Evolutionary conservation across 768 basidiomycete genomes (phyloP).

Genomic region (Termitomyces sp.): DNA sequence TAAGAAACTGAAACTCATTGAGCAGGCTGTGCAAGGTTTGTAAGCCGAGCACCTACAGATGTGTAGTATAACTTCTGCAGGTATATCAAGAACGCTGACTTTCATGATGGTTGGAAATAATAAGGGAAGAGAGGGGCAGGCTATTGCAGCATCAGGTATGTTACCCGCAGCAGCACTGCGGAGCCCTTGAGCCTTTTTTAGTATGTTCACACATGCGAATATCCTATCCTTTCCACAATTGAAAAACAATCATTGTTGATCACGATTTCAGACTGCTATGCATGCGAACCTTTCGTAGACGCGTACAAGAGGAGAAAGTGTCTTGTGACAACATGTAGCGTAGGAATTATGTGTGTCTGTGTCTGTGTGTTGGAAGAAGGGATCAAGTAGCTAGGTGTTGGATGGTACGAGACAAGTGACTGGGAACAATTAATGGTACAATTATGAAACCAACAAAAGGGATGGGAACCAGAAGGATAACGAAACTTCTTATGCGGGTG

Average conservation of each 20-base stretch:
- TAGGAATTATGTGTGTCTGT: slow-evolving; percentile 4
- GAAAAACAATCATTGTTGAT: neutral
- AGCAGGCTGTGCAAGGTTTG: neutral
- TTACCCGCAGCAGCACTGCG: neutral
- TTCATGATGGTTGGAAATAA: slow-evolving; percentile 12
- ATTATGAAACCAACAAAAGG: slow-evolving; percentile 1
- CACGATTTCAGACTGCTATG: neutral
- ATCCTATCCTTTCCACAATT: neutral
- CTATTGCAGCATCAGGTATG: neutral
- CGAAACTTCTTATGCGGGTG: slow-evolving; percentile 8
- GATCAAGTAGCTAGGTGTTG: neutral
- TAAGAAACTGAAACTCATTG: slow-evolving; percentile 46
- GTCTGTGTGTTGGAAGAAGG: neutral
- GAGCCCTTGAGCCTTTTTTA: neutral
- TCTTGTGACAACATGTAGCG: neutral
- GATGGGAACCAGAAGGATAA: slow-evolving; percentile 2
- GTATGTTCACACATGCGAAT: neutral
- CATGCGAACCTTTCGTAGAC: neutral
- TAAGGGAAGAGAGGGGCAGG: neutral
- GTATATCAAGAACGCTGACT: slow-evolving; percentile 32
- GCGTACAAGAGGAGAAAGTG: neutral
- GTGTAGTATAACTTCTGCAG: slow-evolving; percentile 53
- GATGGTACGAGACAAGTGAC: neutral
- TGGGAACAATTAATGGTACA: slow-evolving; percentile 7
- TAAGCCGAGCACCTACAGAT: slow-evolving; percentile 39